Conservation (phyloP, 1,139 yeast species). For the Diutina siamensis region DNA sequence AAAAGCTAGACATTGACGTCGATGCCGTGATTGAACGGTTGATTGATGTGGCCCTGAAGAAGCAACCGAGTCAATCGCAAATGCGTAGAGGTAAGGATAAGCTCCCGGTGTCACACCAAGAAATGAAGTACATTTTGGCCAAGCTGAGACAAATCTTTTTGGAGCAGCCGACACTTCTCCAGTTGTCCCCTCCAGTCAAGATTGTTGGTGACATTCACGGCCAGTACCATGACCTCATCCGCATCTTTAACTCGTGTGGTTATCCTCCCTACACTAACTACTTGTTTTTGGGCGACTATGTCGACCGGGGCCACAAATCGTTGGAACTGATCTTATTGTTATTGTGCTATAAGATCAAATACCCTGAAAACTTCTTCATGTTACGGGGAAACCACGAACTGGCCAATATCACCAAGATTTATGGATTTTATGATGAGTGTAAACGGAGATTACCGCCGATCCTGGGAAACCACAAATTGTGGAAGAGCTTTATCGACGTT, state of each 20-base stretch:
- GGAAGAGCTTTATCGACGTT: constrained; percentile 74
- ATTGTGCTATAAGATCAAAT: constrained; percentile 6
- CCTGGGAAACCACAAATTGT: constrained; percentile 37
- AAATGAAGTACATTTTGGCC: constrained; percentile 53
- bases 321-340: constrained; percentile 6
- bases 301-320: constrained; percentile 5
- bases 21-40: constrained; percentile 46
- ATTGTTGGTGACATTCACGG: constrained; percentile 29
- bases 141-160: constrained; percentile 60
- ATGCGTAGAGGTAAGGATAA: constrained; percentile 26
- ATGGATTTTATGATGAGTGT: constrained; percentile 41
- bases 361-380: constrained; percentile 7
- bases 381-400: constrained; percentile 6
- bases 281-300: constrained; percentile 6
- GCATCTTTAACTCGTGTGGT: constrained; percentile 6
- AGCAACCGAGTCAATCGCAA: constrained; percentile 10
- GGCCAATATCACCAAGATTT: constrained; percentile 7
- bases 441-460: constrained; percentile 56
- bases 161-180: constrained; percentile 66
- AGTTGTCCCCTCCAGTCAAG: constrained; percentile 74
- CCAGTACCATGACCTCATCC: constrained; percentile 4
- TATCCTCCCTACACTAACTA: constrained; percentile 6
- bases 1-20: constrained; percentile 27
- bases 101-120: constrained; percentile 37
- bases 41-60: constrained; percentile 31